Percentiles rank a stretch among this genome's conserved stretches.
Conservation (phyloP, 371 early-diverging fungal genomes). For the Mortierella sp. region DNA sequence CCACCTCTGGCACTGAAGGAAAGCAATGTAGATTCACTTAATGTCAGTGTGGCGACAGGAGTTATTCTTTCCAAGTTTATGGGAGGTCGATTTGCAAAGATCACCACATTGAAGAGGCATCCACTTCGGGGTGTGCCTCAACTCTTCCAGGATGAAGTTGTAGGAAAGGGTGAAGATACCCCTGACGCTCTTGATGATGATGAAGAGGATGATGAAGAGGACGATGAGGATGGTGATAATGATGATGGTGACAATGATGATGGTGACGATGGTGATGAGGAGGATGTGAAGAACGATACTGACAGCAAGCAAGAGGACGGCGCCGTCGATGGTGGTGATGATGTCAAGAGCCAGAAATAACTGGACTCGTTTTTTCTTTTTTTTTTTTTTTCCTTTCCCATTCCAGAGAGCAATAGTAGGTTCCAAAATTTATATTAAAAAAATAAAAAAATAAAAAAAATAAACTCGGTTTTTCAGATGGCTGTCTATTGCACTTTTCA, state of each 20-base stretch:
- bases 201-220: slow-evolving; percentile 1
- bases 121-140: not conserved
- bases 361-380: no score
- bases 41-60: slow-evolving; percentile 72
- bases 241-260: not conserved
- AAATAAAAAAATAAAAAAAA: not conserved
- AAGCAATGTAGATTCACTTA: slow-evolving; percentile 64
- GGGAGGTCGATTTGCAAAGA: slow-evolving; percentile 34
- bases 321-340: not conserved
- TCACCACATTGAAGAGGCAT: slow-evolving; percentile 39
- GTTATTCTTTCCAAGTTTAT: slow-evolving; percentile 56
- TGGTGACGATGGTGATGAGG: not conserved
- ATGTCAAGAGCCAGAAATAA: not conserved
- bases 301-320: not conserved
- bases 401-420: slow-evolving; percentile 4
- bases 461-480: not conserved
- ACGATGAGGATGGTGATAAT: slow-evolving; percentile 6
- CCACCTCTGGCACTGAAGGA: slow-evolving; percentile 27
- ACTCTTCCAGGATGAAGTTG: not conserved
- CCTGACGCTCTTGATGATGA: not conserved
- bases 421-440: not conserved
- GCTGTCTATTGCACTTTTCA: slow-evolving; percentile 2
- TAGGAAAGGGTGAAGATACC: not conserved
- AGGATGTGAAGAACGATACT: slow-evolving; percentile 1
- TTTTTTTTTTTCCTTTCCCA: no score